These are phyloP conservation scores for Nakaseomyces glabratus DNA, from an alignment of 1,139 yeast species.

Conservation along the genomic window DNA sequence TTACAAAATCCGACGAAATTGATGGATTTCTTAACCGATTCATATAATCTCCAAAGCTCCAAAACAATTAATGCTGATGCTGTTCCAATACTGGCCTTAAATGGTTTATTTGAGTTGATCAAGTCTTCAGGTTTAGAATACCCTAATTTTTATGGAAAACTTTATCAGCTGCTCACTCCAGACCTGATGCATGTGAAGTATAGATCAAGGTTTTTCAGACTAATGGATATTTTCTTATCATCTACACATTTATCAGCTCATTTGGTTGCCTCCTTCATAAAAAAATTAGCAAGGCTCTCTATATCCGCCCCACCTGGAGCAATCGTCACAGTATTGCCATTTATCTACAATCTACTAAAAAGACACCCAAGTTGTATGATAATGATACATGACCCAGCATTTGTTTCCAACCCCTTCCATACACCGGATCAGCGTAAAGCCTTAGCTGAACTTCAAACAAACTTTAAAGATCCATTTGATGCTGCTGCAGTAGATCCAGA, in stretches of 20 bases:
- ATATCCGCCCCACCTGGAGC: conserved; percentile 86
- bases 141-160: conserved; percentile 78
- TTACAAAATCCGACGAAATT: conserved; percentile 71
- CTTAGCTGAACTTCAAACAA: conserved; percentile 21
- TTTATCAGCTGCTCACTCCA: conserved; percentile 72
- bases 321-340: conserved; percentile 79
- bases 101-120: conserved; percentile 82
- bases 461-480: conserved; percentile 60
- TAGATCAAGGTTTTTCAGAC: conserved; percentile 78
- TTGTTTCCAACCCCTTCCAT: conserved; percentile 24
- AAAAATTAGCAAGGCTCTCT: conserved; percentile 66
- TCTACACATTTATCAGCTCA: conserved; percentile 83
- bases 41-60: conserved; percentile 42
- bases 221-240: conserved; percentile 74
- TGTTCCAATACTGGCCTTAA: conserved; percentile 71
- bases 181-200: conserved; percentile 67
- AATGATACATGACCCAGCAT: conserved; percentile 51
- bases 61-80: conserved; percentile 48
- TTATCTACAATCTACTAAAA: conserved; percentile 77
- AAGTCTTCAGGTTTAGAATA: conserved; percentile 77
- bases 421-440: conserved; percentile 27
- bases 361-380: conserved; percentile 92
- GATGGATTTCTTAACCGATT: conserved; percentile 90
- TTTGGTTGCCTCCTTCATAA: conserved; percentile 82
- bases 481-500: conserved; percentile 61